Evolutionary conservation across 2,329 filamentous ascomycete species (phyloP), one percentile per base, ranked within the genome.

Genomic region (Fusarium sp.): DNA sequence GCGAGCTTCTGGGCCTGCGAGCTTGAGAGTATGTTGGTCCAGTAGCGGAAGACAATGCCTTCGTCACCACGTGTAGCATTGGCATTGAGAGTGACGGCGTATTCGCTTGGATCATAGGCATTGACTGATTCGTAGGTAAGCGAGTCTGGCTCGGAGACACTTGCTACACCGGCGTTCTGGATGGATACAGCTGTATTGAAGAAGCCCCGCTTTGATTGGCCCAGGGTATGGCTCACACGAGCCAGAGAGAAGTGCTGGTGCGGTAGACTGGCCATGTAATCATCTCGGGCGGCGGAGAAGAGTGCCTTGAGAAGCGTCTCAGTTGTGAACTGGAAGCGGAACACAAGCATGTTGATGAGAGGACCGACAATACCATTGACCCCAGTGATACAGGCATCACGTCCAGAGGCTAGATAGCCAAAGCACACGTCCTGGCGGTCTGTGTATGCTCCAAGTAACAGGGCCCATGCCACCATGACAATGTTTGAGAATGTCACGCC

Each of bases 231-330:
- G 63, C 84, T 84, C 12, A 86, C 83, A 39, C 82, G 82, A 14
- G 84, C 84, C 5, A 86, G 78, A 7, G 86, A 87, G 69, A 85
- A 86, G 62, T 81, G 83, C 57, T 88, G 87, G 69, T 88, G 82
- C 2, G 83, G 80, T 63, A 89, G 80, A 58, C 69, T 71, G 18
- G 55, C 55, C 23, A 72, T 46, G 7, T 71, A 72, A 7, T 71
- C 63, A 11, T 69, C 35, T 35, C 63, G 69, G 14, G 69, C 59
- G 14, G 56, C 83, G 82, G 48, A n/a, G 1, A 87, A 88, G 74
- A 18, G 80, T 60, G 49, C 81, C 60, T 73, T 77, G 55, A 63
- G 80, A 65, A 59, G 70, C n/a, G 67, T 67, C 10, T 41, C 60
- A 1, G 60, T 15, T 1, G 61, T 51, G 18, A 86, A 73, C 61